Evolutionary conservation across 345 rosid species (phyloP), one percentile per base, ranked within the genome.

Genomic region (Dipteronia sinensis): DNA sequence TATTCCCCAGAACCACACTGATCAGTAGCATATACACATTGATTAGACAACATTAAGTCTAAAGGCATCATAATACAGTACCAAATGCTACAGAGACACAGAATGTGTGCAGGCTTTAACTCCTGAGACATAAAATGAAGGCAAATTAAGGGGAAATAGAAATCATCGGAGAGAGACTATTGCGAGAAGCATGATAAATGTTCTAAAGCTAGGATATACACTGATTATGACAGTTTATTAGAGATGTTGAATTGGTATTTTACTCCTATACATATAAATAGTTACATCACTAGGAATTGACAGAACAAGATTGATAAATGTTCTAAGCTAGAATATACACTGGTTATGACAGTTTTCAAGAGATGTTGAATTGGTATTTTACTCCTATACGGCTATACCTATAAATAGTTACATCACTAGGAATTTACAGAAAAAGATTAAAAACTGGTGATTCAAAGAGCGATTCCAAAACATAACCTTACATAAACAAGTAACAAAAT

Each of bases 1-100:
- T 3, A 66, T 16, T 17, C 25, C 25, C 55, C 38, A 20, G 72
- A 23, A 64, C 66, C 64, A 42, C 13, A 29, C 12, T 19, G 42
- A 38, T 38, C 72, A 65, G 49, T 65, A 29, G 71, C 71, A 8
- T 20, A 49, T 65, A 20, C 69, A 16, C 77, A 64, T 61, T 61
- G 68, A 64, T 64, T 51, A 51, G 51, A 75, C 51, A 65, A 51
- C 47, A 65, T n/a, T 65, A 31, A 1, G 61, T 65, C 63, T 75
- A 75, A 31, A 66, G 49, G 56, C 20, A 75, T 51, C n/a, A 65
- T 12, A 75, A 65, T 42, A 25, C 31, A 29, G 22, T 34, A 13
- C 20, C 65, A 49, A 34, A 38, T 27, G 72, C 40, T 38, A 22
- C 25, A 67, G 7, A 10, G 69, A 16, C 61, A 46, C 25, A 63